Evolutionary conservation across 164 flowering plant genomes (phyloP), one percentile per base, ranked within the genome.

Genomic region (Tetracentron sinense): DNA sequence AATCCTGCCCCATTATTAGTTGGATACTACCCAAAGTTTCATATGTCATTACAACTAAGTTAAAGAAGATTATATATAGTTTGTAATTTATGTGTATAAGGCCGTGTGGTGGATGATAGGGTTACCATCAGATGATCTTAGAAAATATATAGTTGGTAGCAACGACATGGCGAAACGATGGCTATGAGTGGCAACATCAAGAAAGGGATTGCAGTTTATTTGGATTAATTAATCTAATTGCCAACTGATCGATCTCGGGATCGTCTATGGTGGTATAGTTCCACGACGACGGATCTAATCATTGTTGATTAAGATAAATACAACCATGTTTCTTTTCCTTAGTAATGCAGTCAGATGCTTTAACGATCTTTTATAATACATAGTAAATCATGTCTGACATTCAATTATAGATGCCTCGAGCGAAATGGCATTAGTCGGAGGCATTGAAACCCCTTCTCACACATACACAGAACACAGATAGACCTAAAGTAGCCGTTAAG

Each of bases 1-100:
- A 75, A 75, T 58, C 75, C 75, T 67, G 26, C 64, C 59, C 74
- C n/a, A n/a, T n/a, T n/a, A 64, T 50, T 64, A 50, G 55, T 53
- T 69, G 51, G 61, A 62, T 65, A 56, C 61, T 46, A 35, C 42
- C 21, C 23, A 56, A 71, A 57, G 69, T 55, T 71, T 71, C 75
- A 27, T 71, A 57, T 68, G 70, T 71, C 75, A 64, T 58, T 12
- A 56, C 60, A 56, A 25, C 23, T 47, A 22, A 16, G 19, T 58
- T 22, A 46, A 2, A 62, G 4, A 22, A 30, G 12, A 50, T n/a
- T 11, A 35, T 22, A 52, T 25, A 15, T 28, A 19, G n/a, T n/a
- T n/a, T 17, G 23, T 20, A 25, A 29, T 31, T 12, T 62, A 0
- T 28, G 17, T 6, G 17, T 35, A 23, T 16, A 19, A 47, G 55